Conservation (phyloP, 768 basidiomycete species). For the Artomyces pyxidatus region DNA sequence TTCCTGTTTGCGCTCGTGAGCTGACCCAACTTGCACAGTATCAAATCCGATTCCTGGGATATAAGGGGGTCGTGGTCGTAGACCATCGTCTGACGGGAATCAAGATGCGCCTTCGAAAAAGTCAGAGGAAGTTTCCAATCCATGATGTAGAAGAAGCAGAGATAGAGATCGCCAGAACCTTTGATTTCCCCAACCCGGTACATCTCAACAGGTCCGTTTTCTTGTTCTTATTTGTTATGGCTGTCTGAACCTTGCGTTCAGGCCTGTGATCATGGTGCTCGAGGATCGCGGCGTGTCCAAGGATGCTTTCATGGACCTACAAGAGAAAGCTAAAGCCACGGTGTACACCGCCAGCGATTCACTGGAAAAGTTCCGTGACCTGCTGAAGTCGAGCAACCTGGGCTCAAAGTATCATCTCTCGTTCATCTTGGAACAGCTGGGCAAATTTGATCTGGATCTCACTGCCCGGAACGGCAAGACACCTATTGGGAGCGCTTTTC, state of each 20-base stretch:
- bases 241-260: slow-evolving; percentile 18
- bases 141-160: slow-evolving; percentile 36
- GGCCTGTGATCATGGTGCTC: slow-evolving; percentile 68
- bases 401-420: slow-evolving; percentile 41
- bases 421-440: slow-evolving; percentile 42
- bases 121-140: slow-evolving; percentile 71
- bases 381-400: slow-evolving; percentile 43
- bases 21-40: slow-evolving; percentile 32
- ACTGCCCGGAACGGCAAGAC: slow-evolving; percentile 25
- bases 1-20: not conserved
- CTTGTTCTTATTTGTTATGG: not conserved
- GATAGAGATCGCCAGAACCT: slow-evolving; percentile 67
- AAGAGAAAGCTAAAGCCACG: slow-evolving; percentile 46
- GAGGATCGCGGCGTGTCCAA: slow-evolving; percentile 64
- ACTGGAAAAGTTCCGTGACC: slow-evolving; percentile 34
- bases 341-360: slow-evolving; percentile 56
- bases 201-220: slow-evolving; percentile 56
- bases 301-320: slow-evolving; percentile 53
- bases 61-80: slow-evolving; percentile 72
- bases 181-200: slow-evolving; percentile 49
- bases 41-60: slow-evolving; percentile 75
- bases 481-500: slow-evolving; percentile 47
- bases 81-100: slow-evolving; percentile 50
- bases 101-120: slow-evolving; percentile 59
- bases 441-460: slow-evolving; percentile 40